phyloP scores from a whole-genome alignment of 495 filamentous ascomycete genomes.

The Talaromyces trachyspermus region DNA sequence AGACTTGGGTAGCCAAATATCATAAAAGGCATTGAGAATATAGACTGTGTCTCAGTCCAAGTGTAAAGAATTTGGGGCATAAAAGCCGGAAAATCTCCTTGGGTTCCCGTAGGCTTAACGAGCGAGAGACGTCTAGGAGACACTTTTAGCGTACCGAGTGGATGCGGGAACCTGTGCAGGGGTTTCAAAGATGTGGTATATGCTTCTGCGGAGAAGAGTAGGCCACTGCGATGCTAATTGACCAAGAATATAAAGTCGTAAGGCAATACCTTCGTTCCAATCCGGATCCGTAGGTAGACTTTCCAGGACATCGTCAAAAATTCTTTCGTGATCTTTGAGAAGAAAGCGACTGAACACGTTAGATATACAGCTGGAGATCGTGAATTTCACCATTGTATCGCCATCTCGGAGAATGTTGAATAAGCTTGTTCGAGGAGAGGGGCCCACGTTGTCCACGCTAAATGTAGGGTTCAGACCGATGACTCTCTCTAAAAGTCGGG shows the following conservation, averaged over 20 bases:
- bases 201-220: conserved; percentile 70
- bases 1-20: conserved; percentile 74
- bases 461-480: conserved; percentile 58
- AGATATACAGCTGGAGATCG: conserved; percentile 59
- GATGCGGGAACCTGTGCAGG: conserved; percentile 60
- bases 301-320: conserved; percentile 69
- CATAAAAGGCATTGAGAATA: conserved; percentile 65
- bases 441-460: conserved; percentile 43
- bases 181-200: conserved; percentile 90
- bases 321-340: conserved; percentile 69
- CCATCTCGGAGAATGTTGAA: conserved; percentile 61
- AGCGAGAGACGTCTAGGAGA: conserved; percentile 54
- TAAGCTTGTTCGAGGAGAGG: conserved; percentile 67
- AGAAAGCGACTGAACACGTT: conserved; percentile 71
- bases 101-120: conserved; percentile 54
- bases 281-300: conserved; percentile 63
- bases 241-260: conserved; percentile 68
- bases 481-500: conserved; percentile 58
- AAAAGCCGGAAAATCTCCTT: conserved; percentile 72
- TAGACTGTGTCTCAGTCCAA: conserved; percentile 62
- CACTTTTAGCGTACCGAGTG: conserved; percentile 62
- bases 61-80: conserved; percentile 88
- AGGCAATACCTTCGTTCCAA: conserved; percentile 75
- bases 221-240: conserved; percentile 72
- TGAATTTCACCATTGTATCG: conserved; percentile 67